Percentiles rank a stretch among this genome's conserved stretches.
Conservation (phyloP, 805 yeast genomes). For the Tetrapisispora namnaoensis region DNA sequence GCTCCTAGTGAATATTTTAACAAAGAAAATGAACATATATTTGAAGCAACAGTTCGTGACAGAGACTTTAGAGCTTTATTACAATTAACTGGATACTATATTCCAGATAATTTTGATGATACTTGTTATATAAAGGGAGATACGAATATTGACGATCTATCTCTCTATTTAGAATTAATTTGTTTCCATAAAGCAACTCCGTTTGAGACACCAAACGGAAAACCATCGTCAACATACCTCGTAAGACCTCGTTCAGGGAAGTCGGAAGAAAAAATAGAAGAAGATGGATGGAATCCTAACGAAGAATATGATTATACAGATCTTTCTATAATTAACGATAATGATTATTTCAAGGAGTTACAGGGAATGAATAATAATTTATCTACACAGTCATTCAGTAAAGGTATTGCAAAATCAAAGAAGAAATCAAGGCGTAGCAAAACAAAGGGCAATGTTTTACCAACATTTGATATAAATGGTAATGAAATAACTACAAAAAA, state of each 20-base stretch:
- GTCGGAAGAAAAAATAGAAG: conserved; percentile 4
- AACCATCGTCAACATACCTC: conserved; percentile 21
- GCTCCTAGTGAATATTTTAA: conserved; percentile 10
- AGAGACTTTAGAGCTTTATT: conserved; percentile 24
- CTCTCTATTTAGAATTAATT: conserved; percentile 8
- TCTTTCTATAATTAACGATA: conserved; percentile 15
- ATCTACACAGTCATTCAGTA: conserved; percentile 6
- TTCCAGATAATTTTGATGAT: conserved; percentile 13
- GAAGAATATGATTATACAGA: conserved; percentile 18
- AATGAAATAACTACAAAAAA: not conserved
- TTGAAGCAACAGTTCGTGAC: conserved; percentile 12
- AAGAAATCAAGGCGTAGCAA: conserved; percentile 5
- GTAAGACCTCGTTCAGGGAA: conserved; percentile 8
- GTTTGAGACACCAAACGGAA: conserved; percentile 23
- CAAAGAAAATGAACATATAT: not conserved
- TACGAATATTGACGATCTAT: conserved; percentile 8
- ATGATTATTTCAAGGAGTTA: conserved; percentile 22
- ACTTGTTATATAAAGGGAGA: conserved; percentile 14
- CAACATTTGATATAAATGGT: conserved; percentile 8
- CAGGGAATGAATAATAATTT: conserved; percentile 6
- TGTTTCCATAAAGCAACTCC: conserved; percentile 17
- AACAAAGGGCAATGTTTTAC: conserved; percentile 5
- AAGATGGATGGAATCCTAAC: conserved; percentile 18
- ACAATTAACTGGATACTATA: conserved; percentile 14
- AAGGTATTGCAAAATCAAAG: conserved; percentile 21